A percentile compares a stretch with the other conserved stretches of the same genome.
Evolutionary conservation across 176 grass and related monocot genomes (phyloP).

Genomic region (Elaeis guineensis): DNA sequence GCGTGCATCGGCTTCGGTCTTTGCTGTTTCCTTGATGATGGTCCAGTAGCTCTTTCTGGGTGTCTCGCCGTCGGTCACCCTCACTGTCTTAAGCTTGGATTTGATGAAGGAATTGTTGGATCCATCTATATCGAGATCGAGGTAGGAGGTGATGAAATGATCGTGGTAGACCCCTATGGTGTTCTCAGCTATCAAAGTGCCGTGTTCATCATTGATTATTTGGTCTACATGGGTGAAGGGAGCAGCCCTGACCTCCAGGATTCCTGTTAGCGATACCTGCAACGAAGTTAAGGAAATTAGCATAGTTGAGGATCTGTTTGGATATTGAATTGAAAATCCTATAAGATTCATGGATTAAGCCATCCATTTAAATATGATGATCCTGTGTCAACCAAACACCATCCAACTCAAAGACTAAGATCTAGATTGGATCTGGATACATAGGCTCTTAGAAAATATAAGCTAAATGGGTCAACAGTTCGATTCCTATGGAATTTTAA

Average conservation of each 20-base stretch:
- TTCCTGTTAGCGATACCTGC: conserved; percentile 54
- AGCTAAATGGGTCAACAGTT: too few species aligned
- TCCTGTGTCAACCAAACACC: too few species aligned
- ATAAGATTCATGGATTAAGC: too few species aligned
- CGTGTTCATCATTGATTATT: conserved; percentile 32
- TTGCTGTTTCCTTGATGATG: conserved; percentile 43
- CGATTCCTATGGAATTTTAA: too few species aligned
- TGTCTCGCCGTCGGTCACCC: conserved; percentile 7
- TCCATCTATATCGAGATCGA: conserved; percentile 78
- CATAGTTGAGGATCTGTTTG: too few species aligned
- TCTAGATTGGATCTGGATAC: too few species aligned
- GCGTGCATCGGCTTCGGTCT: conserved; percentile 44
- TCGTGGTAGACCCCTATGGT: conserved; percentile 84
- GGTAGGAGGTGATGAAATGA: conserved; percentile 66
- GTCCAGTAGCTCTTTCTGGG: conserved; percentile 73
- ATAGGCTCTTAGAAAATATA: too few species aligned
- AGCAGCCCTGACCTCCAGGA: conserved; percentile 53
- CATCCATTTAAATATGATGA: too few species aligned
- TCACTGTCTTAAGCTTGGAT: conserved; percentile 26
- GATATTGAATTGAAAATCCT: too few species aligned
- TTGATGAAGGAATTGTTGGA: conserved; percentile 71
- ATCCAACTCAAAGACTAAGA: too few species aligned
- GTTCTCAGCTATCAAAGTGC: conserved; percentile 51
- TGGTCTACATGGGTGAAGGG: conserved; percentile 41
- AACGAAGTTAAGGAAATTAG: too few species aligned